phyloP scores from a whole-genome alignment of 176 grass and related monocot genomes.

The Ampelocalamus luodianensis region DNA sequence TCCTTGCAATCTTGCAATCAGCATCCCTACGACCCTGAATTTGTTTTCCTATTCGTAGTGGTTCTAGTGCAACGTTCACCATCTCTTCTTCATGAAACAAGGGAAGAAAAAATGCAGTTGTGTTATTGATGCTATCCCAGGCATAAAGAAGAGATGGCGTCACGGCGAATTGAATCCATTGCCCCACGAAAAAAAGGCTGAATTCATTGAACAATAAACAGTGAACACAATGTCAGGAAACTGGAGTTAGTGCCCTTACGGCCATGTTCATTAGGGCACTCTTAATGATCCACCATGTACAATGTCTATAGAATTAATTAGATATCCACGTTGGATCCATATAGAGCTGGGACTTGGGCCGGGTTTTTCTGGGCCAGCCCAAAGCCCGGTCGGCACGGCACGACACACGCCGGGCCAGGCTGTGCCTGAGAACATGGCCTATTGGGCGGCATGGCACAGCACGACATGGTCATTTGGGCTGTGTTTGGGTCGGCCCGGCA shows the following conservation, averaged over 20 bases:
- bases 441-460: too few relatives aligned
- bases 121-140: background rate
- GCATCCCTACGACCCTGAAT: background rate
- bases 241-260: conserved; percentile 29
- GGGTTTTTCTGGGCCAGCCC: too few relatives aligned
- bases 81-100: background rate
- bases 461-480: too few relatives aligned
- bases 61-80: background rate
- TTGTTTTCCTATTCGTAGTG: background rate
- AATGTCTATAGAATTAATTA: too few relatives aligned
- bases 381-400: too few relatives aligned
- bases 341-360: too few relatives aligned
- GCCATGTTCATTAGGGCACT: background rate
- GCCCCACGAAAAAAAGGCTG: background rate
- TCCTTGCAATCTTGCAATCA: conserved; percentile 37
- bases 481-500: too few relatives aligned
- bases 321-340: too few relatives aligned
- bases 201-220: conserved; percentile 31
- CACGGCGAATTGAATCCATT: conserved; percentile 22
- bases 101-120: background rate
- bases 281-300: too few relatives aligned
- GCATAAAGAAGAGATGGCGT: background rate
- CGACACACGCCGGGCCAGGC: too few relatives aligned
- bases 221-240: conserved; percentile 29
- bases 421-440: too few relatives aligned